Evolutionary conservation across 176 grass and related monocot genomes (phyloP).

Genomic region (Lolium rigidum): DNA sequence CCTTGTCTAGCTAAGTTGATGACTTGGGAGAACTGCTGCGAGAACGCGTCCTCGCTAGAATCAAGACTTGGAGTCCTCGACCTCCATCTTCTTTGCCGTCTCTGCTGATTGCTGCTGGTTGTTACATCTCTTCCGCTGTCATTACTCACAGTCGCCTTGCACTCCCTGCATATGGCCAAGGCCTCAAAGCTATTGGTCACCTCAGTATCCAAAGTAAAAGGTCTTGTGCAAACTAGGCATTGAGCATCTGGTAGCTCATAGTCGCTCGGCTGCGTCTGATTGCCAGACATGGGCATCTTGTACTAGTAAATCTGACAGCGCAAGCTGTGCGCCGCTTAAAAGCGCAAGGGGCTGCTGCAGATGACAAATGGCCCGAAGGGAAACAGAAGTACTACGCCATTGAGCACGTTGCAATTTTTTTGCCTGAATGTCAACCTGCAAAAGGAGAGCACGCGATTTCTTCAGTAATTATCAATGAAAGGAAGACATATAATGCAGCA

Average conservation of each 20-base stretch:
- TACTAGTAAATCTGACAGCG: not conserved
- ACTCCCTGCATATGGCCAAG: constrained; percentile 60
- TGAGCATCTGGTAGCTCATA: constrained; percentile 43
- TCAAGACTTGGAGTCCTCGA: constrained; percentile 48
- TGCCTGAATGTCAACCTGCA: constrained; percentile 21
- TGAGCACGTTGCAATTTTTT: not conserved
- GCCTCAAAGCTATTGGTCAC: constrained; percentile 77
- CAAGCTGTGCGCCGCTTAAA: not conserved
- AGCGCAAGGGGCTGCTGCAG: not conserved
- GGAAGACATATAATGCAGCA: not conserved
- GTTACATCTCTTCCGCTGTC: constrained; percentile 44
- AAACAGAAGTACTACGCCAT: not conserved
- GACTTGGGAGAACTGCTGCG: constrained; percentile 64
- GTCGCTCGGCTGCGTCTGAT: not conserved
- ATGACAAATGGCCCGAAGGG: not conserved
- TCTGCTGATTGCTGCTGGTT: constrained; percentile 36
- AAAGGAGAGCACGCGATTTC: not conserved
- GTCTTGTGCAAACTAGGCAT: constrained; percentile 80
- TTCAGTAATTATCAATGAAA: not conserved
- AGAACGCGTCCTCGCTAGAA: constrained; percentile 57
- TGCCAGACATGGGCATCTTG: constrained; percentile 34
- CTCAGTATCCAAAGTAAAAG: constrained; percentile 70
- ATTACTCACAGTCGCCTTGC: constrained; percentile 48
- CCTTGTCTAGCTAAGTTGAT: constrained; percentile 73
- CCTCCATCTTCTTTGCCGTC: constrained; percentile 30